Base-by-base conservation (phyloP, 1,139 yeast genomes). In the Yamadazyma epiphylla region DNA sequence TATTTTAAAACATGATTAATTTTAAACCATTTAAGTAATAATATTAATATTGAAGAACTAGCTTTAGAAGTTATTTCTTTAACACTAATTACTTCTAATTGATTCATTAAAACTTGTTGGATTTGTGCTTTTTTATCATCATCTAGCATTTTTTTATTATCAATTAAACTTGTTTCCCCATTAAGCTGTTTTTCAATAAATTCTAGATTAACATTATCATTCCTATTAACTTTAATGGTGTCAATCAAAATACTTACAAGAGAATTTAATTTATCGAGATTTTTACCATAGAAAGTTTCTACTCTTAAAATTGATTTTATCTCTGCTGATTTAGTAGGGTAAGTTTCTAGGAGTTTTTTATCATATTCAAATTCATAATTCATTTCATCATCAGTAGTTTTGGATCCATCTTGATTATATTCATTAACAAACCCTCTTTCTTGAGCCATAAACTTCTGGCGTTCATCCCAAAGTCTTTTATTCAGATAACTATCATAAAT, bases 21-120 rank as follows among this genome's bases (percentile, higher is more conserved):
- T 47, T 83, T 84, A 51, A 87, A 81, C 96, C 97, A 91, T 44
- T 70, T 71, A 20, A 81, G 53, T 17, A 91, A 51, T 13, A 74
- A 45, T 5, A 62, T 45, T 1, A 87, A 36, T 1, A 78, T 70
- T 2, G 75, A 72, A 1, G 82, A 64, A 3, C 82, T 68, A 2
- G 83, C 76, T 43, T 82, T 84, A 32, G 83, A 49, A 1, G 81
- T 64, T 2, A 77, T 62, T 47, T 85, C 95, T 42, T 82, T 82
- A 13, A 75, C 64, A 37, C 80, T 69, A 3, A 68, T 41, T 3
- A 78, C 63, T 43, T 82, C 88, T 17, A 79, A 56, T 41, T 74
- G 71, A 42, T 52, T 63, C 41, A 54, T 42, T 13, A 68, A 42
- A 3, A 62, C 42, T 28, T 42, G 38, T 30, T 58, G 53, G 22